Conservation (phyloP, 805 yeast genomes). For the Wickerhamiella brachini region DNA sequence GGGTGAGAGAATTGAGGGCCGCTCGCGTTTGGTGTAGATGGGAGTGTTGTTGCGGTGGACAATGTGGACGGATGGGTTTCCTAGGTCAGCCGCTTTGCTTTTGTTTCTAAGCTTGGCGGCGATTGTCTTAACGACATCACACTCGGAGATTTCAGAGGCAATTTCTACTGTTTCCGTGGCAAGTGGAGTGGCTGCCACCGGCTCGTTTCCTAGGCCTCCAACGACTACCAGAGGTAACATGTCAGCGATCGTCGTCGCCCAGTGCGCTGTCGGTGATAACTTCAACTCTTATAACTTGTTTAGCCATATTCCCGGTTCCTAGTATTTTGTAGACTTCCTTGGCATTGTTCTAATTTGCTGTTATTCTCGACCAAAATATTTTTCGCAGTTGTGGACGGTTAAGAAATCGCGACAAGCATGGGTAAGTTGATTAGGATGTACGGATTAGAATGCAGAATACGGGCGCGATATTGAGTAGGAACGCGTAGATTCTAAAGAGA, state of each 20-base stretch:
- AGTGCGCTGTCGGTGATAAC: no score
- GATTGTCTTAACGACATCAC: neutral
- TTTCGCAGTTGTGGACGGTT: no score
- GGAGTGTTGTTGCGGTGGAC: constrained; percentile 3
- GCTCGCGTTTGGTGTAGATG: constrained; percentile 6
- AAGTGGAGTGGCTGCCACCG: neutral
- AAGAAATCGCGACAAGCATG: no score
- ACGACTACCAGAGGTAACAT: constrained; percentile 3
- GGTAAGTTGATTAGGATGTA: no score
- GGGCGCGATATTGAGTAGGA: no score
- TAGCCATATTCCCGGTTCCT: no score
- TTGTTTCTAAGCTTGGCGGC: neutral
- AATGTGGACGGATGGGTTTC: neutral
- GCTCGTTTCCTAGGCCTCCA: constrained; percentile 1
- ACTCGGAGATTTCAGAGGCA: neutral
- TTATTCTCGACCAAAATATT: no score
- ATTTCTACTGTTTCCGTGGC: neutral
- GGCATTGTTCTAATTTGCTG: no score
- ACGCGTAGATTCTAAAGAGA: no score
- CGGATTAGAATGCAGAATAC: no score
- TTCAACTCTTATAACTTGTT: no score
- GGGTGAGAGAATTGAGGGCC: constrained; percentile 31
- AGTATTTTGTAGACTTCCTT: no score
- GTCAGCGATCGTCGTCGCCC: constrained; percentile 1
- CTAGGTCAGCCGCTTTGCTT: neutral